Evolutionary conservation across 108 stramenopile species (phyloP).

Genomic region (Skeletonema marinoi): DNA sequence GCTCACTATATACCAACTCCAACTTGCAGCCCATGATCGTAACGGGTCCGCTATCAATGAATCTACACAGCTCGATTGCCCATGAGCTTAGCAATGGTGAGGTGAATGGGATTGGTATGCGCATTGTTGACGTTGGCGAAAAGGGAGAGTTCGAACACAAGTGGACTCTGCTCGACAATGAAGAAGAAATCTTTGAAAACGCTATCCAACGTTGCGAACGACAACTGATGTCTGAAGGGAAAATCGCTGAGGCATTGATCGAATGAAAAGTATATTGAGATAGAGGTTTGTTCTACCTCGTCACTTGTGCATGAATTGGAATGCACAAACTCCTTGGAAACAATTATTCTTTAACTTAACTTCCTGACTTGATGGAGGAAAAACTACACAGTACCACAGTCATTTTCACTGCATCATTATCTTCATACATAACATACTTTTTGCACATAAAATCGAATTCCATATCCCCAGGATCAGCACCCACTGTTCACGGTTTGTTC

Average conservation of each 20-base stretch:
- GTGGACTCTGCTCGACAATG: conserved; percentile 24
- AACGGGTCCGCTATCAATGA: conserved; percentile 35
- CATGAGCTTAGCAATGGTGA: conserved; percentile 35
- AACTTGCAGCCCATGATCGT: conserved; percentile 35
- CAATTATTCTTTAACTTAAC: not conserved
- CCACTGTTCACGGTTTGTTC: too few species aligned
- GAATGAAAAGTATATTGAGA: not conserved
- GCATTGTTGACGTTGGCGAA: conserved; percentile 36
- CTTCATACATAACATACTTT: not conserved
- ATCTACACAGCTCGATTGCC: conserved; percentile 21
- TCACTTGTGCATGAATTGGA: too few species aligned
- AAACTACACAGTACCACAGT: too few species aligned
- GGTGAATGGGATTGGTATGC: conserved; percentile 31
- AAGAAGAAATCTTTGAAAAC: conserved; percentile 26
- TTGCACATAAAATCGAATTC: not conserved
- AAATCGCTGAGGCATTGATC: not conserved
- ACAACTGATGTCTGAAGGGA: not conserved
- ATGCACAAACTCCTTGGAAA: too few species aligned
- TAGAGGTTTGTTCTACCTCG: too few species aligned
- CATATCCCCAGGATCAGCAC: too few species aligned
- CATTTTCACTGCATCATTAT: too few species aligned
- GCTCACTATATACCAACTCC: not conserved
- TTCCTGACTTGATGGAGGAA: not conserved
- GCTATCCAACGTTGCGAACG: conserved; percentile 8
- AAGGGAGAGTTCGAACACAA: conserved; percentile 24